Percentiles rank a stretch among this genome's conserved stretches.
Conservation (phyloP, 2,329 filamentous ascomycete genomes). For the Chaetomium globosum region DNA sequence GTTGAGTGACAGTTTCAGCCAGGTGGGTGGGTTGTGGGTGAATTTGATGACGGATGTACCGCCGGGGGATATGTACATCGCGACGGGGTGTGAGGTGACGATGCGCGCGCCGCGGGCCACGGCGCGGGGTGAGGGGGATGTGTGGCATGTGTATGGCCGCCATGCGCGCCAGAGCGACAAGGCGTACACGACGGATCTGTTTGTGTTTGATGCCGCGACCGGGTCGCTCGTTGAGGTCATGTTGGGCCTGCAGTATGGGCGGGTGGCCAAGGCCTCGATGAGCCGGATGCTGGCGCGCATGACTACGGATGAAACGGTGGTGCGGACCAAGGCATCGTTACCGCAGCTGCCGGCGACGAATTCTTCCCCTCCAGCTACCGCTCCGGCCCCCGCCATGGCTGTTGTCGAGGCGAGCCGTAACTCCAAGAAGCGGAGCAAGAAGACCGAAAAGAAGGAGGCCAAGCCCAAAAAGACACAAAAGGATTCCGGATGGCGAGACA, state of each 20-base stretch:
- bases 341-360: not conserved
- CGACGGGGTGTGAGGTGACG: constrained; percentile 40
- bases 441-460: not conserved
- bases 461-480: not conserved
- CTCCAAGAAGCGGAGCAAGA: not conserved
- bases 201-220: constrained; percentile 41
- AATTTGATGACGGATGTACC: constrained; percentile 42
- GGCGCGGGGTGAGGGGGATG: not conserved
- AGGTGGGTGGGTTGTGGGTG: constrained; percentile 44
- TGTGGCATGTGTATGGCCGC: constrained; percentile 17
- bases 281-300: constrained; percentile 39
- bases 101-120: constrained; percentile 39
- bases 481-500: not conserved
- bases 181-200: constrained; percentile 41
- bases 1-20: constrained; percentile 42
- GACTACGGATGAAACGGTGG: constrained; percentile 15
- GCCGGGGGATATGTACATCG: constrained; percentile 41
- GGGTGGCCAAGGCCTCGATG: constrained; percentile 39
- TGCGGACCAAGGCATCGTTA: not conserved
- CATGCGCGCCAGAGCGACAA: constrained; percentile 35
- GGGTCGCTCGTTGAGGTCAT: constrained; percentile 42
- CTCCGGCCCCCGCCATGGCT: not conserved
- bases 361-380: not conserved
- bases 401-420: not conserved
- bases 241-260: constrained; percentile 41